A percentile compares a stretch with the other conserved stretches of the same genome.
phyloP scores from a whole-genome alignment of 2,329 filamentous ascomycete genomes.

The Emericellopsis cladophorae region DNA sequence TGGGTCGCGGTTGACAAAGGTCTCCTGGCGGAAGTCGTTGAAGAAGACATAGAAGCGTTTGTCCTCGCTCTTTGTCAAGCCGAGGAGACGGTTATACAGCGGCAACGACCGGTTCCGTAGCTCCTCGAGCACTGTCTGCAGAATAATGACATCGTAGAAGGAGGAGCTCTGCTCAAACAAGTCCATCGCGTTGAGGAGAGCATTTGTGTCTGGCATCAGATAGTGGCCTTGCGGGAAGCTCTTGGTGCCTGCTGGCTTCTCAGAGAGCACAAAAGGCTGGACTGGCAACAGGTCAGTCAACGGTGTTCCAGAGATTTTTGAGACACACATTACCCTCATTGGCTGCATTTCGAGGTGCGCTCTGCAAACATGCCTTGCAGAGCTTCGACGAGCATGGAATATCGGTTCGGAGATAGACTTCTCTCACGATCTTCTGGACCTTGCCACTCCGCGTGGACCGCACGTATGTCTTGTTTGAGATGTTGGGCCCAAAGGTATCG shows the following conservation, averaged over 20 bases:
- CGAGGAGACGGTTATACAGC: slow-evolving; percentile 85
- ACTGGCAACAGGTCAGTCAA: slow-evolving; percentile 31
- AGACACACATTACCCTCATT: slow-evolving; percentile 48
- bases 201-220: slow-evolving; percentile 91
- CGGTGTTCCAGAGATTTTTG: neutral
- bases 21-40: slow-evolving; percentile 94
- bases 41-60: slow-evolving; percentile 99
- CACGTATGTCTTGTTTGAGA: slow-evolving; percentile 93
- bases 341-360: slow-evolving; percentile 66
- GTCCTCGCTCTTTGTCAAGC: slow-evolving; percentile 85
- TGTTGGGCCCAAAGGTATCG: slow-evolving; percentile 51
- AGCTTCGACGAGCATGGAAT: slow-evolving; percentile 93
- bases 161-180: slow-evolving; percentile 84
- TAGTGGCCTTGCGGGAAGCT: slow-evolving; percentile 82
- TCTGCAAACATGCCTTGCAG: slow-evolving; percentile 62
- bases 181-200: slow-evolving; percentile 90
- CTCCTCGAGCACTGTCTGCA: slow-evolving; percentile 95
- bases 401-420: slow-evolving; percentile 90
- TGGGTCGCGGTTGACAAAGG: slow-evolving; percentile 60
- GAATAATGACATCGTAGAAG: slow-evolving; percentile 92
- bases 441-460: slow-evolving; percentile 91
- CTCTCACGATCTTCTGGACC: slow-evolving; percentile 96
- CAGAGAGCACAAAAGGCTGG: slow-evolving; percentile 75
- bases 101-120: slow-evolving; percentile 87
- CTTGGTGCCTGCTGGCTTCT: slow-evolving; percentile 74